phyloP scores from a whole-genome alignment of 768 basidiomycete species.

The Rhodosporidiobolus sp. region DNA sequence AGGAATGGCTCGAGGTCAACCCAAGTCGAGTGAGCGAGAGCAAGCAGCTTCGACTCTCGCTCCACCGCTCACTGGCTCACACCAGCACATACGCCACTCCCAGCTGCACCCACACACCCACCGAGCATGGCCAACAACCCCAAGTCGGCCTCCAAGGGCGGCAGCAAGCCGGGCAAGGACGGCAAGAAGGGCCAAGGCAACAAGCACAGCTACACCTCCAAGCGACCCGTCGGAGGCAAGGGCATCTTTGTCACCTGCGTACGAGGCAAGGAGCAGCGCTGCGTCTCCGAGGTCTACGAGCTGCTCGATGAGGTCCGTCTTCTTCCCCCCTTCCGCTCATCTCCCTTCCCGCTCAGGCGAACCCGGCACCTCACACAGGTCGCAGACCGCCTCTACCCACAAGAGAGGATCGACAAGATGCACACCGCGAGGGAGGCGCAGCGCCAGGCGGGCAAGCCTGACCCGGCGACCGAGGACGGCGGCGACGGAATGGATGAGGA shows the following conservation, averaged over 20 bases:
- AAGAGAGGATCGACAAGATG: constrained; percentile 23
- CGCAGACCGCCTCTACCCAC: constrained; percentile 36
- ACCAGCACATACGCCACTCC: background rate
- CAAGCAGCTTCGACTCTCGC: too few relatives aligned
- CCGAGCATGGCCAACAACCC: background rate
- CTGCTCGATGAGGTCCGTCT: constrained; percentile 32
- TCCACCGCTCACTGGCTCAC: too few relatives aligned
- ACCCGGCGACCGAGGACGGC: background rate
- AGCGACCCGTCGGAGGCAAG: constrained; percentile 36
- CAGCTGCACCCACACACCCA: background rate
- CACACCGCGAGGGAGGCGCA: background rate
- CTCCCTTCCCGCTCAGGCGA: too few relatives aligned
- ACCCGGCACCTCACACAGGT: constrained; percentile 2
- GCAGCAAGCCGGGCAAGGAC: background rate
- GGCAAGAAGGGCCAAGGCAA: background rate
- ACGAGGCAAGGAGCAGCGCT: constrained; percentile 30
- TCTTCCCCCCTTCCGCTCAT: background rate
- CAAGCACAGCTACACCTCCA: constrained; percentile 14
- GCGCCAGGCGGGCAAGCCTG: background rate
- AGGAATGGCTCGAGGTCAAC: too few relatives aligned
- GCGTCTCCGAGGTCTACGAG: constrained; percentile 31
- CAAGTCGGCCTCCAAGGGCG: background rate
- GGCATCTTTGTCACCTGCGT: constrained; percentile 37
- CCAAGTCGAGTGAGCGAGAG: too few relatives aligned
- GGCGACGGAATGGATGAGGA: background rate